phyloP scores from a whole-genome alignment of 2,329 filamentous ascomycete species.

The Calonectria naviculata region DNA sequence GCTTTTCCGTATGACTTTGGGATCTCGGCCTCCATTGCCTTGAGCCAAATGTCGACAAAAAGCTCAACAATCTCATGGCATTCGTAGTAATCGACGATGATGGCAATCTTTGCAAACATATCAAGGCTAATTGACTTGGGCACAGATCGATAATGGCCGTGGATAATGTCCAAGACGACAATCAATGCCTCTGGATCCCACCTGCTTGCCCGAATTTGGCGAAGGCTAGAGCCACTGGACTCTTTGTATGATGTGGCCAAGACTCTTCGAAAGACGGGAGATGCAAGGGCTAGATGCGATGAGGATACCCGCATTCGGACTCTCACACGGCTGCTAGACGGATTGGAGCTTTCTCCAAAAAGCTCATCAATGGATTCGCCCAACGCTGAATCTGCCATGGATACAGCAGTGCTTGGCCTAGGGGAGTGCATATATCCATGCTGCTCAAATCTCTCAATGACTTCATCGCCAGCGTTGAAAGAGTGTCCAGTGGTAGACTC shows the following conservation, averaged over 20 bases:
- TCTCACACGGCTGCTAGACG: background rate
- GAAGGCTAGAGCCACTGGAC: background rate
- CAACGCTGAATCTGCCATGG: background rate
- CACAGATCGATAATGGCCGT: constrained; percentile 37
- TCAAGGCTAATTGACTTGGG: constrained; percentile 33
- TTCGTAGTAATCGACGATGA: constrained; percentile 45
- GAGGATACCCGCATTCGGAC: constrained; percentile 9
- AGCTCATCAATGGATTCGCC: background rate
- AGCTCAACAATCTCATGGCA: constrained; percentile 40
- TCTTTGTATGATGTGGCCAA: constrained; percentile 13
- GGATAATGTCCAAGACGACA: constrained; percentile 43
- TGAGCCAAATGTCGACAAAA: constrained; percentile 27
- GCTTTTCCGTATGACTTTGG: constrained; percentile 13
- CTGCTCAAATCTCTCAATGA: background rate
- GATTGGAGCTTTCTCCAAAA: background rate
- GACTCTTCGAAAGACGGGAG: constrained; percentile 33
- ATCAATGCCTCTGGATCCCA: constrained; percentile 44
- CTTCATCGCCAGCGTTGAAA: background rate
- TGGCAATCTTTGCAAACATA: constrained; percentile 40
- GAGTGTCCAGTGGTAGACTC: background rate
- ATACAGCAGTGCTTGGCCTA: background rate
- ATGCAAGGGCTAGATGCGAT: constrained; percentile 49
- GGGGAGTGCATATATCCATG: background rate
- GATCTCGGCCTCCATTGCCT: rapidly evolving
- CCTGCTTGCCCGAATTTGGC: constrained; percentile 20